Base-by-base conservation (phyloP, 2,329 filamentous ascomycete species). In the Ceratocystis albifundus region DNA sequence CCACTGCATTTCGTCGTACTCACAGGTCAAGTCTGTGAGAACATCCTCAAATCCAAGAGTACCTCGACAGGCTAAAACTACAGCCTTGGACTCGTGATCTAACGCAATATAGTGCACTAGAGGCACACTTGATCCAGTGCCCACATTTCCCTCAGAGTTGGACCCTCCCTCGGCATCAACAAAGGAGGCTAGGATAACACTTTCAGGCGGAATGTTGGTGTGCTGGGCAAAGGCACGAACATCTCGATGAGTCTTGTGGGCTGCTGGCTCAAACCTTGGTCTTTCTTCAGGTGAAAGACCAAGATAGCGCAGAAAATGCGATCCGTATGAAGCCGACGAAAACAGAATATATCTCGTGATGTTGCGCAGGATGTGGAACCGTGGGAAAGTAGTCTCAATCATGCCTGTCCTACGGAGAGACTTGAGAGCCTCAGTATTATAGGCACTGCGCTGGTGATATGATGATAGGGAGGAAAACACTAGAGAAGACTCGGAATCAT, bases 41-140 rank as follows among this genome's bases (percentile, higher is more conserved):
- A 89, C 82, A 71, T 90, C 87, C 71, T 89, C 87, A 68, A 89
- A 89, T 0, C 87, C 87, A 48, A 88, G 77, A 0, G 87, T 90
- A 1, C 87, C 87, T 46, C 87, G 82, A 63, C 88, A 87, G 1
- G 86, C 85, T n/a, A 90, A 76, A 0, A 90, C 86, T 0, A 90
- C 84, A 0, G 87, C 86, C 71, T 85, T 86, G 1, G 86, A 86
- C 64, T 86, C 84, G 71, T 88, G 85, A 70, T 90, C 87, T 0
- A 90, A 76, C 1, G 85, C 85, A 45, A 90, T 82, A 70, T 88
- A 90, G 73, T 90, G 87, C 1, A 89, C 86, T 20, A 90, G 78
- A 1, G 87, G 87, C 66, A 88, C 81, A 46, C 64, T 45, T 4
- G 64, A 65, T 0, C 86, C 86, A 0, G 83, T 85, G 45, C 83